Base-by-base conservation (phyloP, 257 asterid genomes). In the Solanum appendiculatum region DNA sequence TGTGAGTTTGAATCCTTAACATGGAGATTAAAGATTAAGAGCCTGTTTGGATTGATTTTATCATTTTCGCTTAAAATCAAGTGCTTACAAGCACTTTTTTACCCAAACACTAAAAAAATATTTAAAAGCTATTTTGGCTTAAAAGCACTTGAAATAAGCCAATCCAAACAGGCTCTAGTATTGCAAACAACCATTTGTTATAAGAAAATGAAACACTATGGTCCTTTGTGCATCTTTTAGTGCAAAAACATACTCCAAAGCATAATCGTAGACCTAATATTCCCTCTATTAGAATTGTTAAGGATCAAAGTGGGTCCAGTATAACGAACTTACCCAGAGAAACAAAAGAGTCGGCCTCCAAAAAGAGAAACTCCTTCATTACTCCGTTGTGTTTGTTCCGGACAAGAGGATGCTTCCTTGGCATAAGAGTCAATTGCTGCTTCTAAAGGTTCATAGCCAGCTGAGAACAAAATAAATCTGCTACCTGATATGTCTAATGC, bases 381-480 rank as follows among this genome's bases (percentile, higher is more conserved):
- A 91, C 90, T 86, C 84, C 87, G 87, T 84, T 86, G 89, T 86
- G 78, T 88, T 88, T 88, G 90, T 89, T 91, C 92, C 18, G 93
- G 86, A 20, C 89, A 82, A 77, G 94, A 84, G 58, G 94, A 86
- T 83, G 90, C 87, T 84, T 90, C 87, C 83, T 91, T 89, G 27
- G 90, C 93, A 54, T 91, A 86, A 86, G 84, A 74, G 85, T 87
- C 87, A 88, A 97, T 92, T 85, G 95, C 95, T 81, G 91, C 92
- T 87, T 97, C 96, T 86, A 95, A 88, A 88, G 98, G 99, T 84
- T 90, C 93, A 92, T 94, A 94, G 72, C 95, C 96, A 90, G 98
- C 98, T 23, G 98, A 87, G 87, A 97, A 90, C 90, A 97, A 90
- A 87, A 97, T 87, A 92, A 97, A 90, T 84, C 94, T 93, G 87